Conservation (phyloP, 73 alveolate genomes). For the Durusdinium trenchii region DNA sequence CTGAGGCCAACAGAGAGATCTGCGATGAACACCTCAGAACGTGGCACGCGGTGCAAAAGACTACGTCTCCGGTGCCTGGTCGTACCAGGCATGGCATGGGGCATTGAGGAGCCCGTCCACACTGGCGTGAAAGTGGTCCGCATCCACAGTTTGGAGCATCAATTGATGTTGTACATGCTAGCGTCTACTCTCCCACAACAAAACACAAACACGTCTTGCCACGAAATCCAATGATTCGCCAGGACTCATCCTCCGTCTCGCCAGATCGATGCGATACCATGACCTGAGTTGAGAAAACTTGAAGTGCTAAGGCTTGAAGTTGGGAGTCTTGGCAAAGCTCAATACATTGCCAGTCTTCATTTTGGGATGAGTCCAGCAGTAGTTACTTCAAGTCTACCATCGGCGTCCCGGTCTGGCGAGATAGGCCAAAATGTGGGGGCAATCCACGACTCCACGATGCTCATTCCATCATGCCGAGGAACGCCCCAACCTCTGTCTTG, state of each 20-base stretch:
- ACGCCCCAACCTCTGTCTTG: slow-evolving; percentile 94
- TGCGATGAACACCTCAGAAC: too few relatives aligned
- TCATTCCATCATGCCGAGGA: background rate
- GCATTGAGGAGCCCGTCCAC: too few relatives aligned
- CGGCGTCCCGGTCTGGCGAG: background rate
- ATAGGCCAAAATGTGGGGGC: background rate
- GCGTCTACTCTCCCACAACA: background rate
- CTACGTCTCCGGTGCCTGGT: too few relatives aligned
- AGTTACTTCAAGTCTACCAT: background rate
- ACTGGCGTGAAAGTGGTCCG: too few relatives aligned
- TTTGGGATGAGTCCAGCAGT: background rate
- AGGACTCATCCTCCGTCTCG: slow-evolving; percentile 98
- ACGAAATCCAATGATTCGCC: background rate
- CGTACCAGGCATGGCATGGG: too few relatives aligned
- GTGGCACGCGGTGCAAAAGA: too few relatives aligned
- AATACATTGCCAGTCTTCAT: background rate
- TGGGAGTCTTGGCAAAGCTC: background rate
- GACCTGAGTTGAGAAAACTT: slow-evolving; percentile 52
- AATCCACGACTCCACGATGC: background rate
- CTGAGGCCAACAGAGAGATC: slow-evolving; percentile 98
- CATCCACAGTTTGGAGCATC: too few relatives aligned
- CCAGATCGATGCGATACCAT: slow-evolving; percentile 99
- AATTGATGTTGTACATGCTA: too few relatives aligned
- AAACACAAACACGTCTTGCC: background rate
- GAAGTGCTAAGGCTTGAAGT: background rate